Evolutionary conservation across 202 grass and related monocot species (phyloP).

Genomic region (Dendrocalamus latiflorus): DNA sequence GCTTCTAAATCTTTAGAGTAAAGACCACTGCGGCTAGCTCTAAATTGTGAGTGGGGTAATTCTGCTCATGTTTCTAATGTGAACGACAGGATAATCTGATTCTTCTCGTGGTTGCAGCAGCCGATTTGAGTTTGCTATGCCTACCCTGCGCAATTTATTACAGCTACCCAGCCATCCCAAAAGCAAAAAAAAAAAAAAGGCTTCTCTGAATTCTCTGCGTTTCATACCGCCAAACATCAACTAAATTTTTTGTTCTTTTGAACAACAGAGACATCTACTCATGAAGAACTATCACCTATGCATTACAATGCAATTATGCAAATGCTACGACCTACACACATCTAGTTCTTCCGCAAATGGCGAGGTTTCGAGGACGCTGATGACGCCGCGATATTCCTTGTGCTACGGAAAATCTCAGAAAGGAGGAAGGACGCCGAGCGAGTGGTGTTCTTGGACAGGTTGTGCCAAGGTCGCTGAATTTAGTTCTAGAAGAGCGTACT

Average conservation of each 20-base stretch:
- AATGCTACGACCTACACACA: not conserved
- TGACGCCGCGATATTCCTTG: constrained; percentile 1
- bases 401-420: constrained; percentile 18
- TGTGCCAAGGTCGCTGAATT: constrained; percentile 19
- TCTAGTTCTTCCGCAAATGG: not conserved
- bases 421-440: not conserved
- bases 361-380: not conserved
- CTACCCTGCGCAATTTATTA: constrained; percentile 5
- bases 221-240: not conserved
- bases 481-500: not conserved
- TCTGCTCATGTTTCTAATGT: not conserved
- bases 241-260: not conserved
- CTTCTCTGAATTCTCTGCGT: not conserved
- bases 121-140: constrained; percentile 8
- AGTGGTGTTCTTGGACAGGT: constrained; percentile 1
- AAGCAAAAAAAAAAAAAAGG: not conserved
- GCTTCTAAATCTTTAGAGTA: too few species aligned
- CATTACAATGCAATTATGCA: not conserved
- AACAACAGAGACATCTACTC: constrained; percentile 1
- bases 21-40: too few species aligned
- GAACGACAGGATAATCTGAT: not conserved
- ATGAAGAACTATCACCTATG: not conserved
- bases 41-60: too few species aligned
- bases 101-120: not conserved
- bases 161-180: not conserved